Conservation (phyloP, 352 stramenopile species). For the Hyaloperonospora arabidopsidis region DNA sequence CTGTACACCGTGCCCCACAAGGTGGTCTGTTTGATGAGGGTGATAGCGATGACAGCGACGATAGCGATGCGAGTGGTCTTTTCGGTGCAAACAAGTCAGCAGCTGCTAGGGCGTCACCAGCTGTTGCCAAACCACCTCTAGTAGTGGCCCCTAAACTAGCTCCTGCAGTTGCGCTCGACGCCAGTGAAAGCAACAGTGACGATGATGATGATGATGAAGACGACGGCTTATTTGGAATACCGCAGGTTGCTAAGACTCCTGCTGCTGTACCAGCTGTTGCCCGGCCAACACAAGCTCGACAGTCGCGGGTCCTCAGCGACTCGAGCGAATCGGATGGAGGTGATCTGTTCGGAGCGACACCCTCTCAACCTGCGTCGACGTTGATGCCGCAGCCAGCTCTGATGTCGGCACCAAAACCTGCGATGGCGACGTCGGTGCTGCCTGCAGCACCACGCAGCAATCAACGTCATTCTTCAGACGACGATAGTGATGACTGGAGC, state of each 20-base stretch:
- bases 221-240: conserved; percentile 36
- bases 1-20: conserved; percentile 23
- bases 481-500: conserved; percentile 66
- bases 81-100: conserved; percentile 25
- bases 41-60: conserved; percentile 61
- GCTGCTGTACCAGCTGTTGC: conserved; percentile 3
- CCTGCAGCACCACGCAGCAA: conserved; percentile 33
- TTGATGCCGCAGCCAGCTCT: conserved; percentile 3
- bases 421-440: conserved; percentile 18
- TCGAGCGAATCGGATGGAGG: conserved; percentile 58
- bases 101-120: too few species aligned
- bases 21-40: conserved; percentile 37
- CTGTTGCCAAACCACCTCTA: too few species aligned
- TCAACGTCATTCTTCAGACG: conserved; percentile 36
- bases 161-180: conserved; percentile 17
- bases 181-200: conserved; percentile 22
- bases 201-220: conserved; percentile 29
- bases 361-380: conserved; percentile 9
- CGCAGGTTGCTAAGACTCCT: conserved; percentile 20
- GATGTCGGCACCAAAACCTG: conserved; percentile 6
- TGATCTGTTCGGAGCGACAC: conserved; percentile 46
- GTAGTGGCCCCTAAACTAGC: conserved; percentile 11
- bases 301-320: conserved; percentile 35
- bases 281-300: conserved; percentile 16
- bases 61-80: conserved; percentile 33